Evolutionary conservation across 2,329 filamentous ascomycete species (phyloP).

Genomic region (Pseudogymnoascus sp.): DNA sequence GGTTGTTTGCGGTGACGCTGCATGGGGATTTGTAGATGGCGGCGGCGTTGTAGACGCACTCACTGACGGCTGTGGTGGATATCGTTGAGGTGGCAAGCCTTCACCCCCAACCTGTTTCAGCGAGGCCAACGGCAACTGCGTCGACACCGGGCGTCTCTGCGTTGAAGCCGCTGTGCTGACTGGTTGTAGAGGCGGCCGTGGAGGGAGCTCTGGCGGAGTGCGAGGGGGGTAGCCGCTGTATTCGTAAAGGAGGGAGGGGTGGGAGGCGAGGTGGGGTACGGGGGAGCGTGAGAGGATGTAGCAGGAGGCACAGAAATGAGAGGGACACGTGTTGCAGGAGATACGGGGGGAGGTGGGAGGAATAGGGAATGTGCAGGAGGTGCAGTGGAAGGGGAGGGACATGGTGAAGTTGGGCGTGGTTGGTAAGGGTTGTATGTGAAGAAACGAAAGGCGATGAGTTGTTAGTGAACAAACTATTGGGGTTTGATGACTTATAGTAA

Average conservation of each 20-base stretch:
- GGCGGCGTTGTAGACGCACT: background rate
- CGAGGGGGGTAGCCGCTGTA: background rate
- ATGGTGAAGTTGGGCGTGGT: background rate
- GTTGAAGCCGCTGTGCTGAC: background rate
- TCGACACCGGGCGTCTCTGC: background rate
- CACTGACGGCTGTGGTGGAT: background rate
- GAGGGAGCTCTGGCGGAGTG: background rate
- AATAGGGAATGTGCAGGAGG: background rate
- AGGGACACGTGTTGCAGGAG: background rate
- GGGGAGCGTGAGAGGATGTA: background rate
- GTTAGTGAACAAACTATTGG: background rate
- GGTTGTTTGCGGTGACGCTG: background rate
- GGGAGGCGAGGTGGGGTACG: background rate
- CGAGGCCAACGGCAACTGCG: background rate
- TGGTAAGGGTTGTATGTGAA: background rate
- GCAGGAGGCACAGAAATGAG: background rate
- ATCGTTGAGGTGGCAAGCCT: background rate
- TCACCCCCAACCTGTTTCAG: background rate
- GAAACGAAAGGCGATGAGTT: background rate
- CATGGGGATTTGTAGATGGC: background rate
- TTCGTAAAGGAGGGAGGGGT: background rate
- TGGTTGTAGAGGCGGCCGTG: background rate
- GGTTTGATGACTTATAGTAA: background rate
- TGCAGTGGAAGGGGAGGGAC: background rate
- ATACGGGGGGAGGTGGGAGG: background rate